These are phyloP conservation scores for Sporothrix dimorphospora DNA, from an alignment of 2,329 filamentous ascomycete species.

Conservation along the genomic window DNA sequence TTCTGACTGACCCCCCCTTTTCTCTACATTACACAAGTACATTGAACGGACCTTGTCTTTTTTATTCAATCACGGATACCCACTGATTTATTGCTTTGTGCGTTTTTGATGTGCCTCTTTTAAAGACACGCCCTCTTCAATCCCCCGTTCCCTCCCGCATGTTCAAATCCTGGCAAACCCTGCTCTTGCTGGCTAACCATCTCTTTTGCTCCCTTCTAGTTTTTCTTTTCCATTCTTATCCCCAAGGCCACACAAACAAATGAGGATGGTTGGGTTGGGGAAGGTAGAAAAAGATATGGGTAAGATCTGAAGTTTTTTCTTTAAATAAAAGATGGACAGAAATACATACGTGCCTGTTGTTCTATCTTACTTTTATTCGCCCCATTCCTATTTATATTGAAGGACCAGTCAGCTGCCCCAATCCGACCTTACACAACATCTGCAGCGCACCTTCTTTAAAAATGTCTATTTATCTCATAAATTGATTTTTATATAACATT, in stretches of 20 bases:
- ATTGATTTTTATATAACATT: background rate
- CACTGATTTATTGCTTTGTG: background rate
- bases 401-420: slow-evolving; percentile 12
- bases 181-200: too few species aligned
- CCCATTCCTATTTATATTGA: background rate
- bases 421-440: slow-evolving; percentile 26
- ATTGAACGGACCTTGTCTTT: slow-evolving; percentile 1
- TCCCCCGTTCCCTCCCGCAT: background rate
- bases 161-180: background rate
- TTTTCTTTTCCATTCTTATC: too few species aligned
- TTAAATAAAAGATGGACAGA: background rate
- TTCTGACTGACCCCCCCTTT: background rate
- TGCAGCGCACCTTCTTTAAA: slow-evolving; percentile 23
- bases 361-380: background rate
- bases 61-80: background rate
- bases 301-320: background rate
- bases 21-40: slow-evolving; percentile 7
- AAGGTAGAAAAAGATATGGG: background rate
- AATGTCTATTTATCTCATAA: background rate
- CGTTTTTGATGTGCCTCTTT: background rate
- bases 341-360: background rate
- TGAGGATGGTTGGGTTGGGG: background rate
- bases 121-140: background rate
- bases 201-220: too few species aligned
- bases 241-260: too few species aligned